phyloP scores from a whole-genome alignment of 306 rosid species.

The Benincasa hispida region DNA sequence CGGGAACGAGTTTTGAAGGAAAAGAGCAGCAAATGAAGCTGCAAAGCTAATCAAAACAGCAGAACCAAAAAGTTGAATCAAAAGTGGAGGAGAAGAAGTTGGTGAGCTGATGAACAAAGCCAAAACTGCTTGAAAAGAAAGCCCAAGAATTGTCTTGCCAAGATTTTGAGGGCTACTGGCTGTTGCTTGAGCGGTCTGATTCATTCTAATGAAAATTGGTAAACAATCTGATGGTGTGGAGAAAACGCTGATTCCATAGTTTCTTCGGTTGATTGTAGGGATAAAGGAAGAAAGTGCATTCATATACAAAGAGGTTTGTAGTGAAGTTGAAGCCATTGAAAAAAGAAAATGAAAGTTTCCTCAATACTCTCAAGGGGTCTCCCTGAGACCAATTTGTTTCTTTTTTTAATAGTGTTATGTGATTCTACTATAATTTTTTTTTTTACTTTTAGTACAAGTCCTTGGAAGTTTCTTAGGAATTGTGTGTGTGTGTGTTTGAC shows the following conservation, averaged over 20 bases:
- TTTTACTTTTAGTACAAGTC: not conserved
- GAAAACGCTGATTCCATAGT: not conserved
- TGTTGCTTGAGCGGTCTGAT: not conserved
- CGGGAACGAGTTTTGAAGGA: not conserved
- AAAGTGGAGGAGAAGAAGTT: not conserved
- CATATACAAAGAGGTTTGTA: not conserved
- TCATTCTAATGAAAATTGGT: not conserved
- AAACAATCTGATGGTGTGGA: not conserved
- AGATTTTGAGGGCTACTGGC: not conserved
- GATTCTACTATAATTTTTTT: not conserved
- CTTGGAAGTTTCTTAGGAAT: not conserved
- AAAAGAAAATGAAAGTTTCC: not conserved
- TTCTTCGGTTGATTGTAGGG: not conserved
- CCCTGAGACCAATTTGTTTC: not conserved
- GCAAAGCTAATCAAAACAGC: not conserved
- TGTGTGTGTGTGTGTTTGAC: not conserved
- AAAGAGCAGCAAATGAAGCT: not conserved
- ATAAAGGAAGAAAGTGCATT: not conserved
- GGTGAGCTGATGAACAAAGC: not conserved
- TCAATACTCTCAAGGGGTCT: not conserved
- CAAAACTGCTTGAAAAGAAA: not conserved
- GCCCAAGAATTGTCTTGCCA: not conserved
- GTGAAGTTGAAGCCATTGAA: not conserved
- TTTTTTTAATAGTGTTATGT: not conserved
- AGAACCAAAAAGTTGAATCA: not conserved